phyloP scores from a whole-genome alignment of 345 rosid species.

The Lagerstroemia speciosa region DNA sequence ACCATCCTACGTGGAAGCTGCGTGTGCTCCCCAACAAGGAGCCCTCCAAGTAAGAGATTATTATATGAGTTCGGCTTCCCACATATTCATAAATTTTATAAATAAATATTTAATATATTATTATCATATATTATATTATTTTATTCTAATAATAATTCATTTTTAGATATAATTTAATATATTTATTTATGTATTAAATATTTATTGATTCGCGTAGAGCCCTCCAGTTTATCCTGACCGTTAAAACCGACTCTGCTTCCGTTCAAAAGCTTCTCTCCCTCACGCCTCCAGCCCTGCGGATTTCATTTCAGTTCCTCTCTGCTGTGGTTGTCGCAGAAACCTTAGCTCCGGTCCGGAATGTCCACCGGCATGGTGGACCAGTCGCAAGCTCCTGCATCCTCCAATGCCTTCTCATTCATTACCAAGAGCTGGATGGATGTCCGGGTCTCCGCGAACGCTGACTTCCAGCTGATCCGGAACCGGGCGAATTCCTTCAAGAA shows the following conservation, averaged over 20 bases:
- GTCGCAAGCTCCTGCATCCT: conserved; percentile 24
- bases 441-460: conserved; percentile 85
- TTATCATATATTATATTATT: too few species aligned
- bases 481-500: conserved; percentile 85
- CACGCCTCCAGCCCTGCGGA: too few species aligned
- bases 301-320: neutral
- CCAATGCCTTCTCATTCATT: conserved; percentile 64
- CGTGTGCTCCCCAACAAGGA: conserved; percentile 26
- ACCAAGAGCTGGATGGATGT: conserved; percentile 92
- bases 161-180: too few species aligned
- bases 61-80: too few species aligned
- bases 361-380: conserved; percentile 32
- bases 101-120: too few species aligned
- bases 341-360: neutral
- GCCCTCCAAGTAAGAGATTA: too few species aligned
- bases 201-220: neutral
- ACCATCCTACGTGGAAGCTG: conserved; percentile 37
- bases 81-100: too few species aligned
- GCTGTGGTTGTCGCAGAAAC: neutral
- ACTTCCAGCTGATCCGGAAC: conserved; percentile 65
- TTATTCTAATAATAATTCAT: too few species aligned
- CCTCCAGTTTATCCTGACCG: conserved; percentile 24
- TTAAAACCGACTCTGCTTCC: conserved; percentile 9
- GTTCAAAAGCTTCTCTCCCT: too few species aligned
- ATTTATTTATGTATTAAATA: too few species aligned